Evolutionary conservation across 2,329 filamentous ascomycete genomes (phyloP).

Genomic region (Pezicula carpinea): DNA sequence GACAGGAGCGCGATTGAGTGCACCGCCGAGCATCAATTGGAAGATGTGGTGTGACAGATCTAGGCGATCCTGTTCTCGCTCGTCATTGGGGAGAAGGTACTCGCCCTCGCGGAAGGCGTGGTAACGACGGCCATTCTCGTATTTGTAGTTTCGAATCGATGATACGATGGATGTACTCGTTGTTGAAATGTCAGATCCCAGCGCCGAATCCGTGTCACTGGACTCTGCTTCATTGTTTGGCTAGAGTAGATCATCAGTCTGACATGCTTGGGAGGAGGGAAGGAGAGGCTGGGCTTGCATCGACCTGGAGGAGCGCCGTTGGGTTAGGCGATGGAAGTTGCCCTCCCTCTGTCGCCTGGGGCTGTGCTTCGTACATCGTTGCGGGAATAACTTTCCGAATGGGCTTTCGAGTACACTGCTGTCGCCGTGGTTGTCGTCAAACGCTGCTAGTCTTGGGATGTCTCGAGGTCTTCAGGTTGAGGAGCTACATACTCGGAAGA

Average conservation of each 20-base stretch:
- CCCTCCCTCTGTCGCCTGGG: neutral
- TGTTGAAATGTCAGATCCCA: neutral
- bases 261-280: neutral
- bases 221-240: neutral
- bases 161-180: slow-evolving; percentile 32
- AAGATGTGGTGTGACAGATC: slow-evolving; percentile 11
- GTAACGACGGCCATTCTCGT: slow-evolving; percentile 42
- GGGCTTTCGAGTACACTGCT: too few relatives aligned
- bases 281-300: neutral
- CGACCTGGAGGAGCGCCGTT: neutral
- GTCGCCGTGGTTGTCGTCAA: too few relatives aligned
- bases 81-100: slow-evolving; percentile 8
- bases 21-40: slow-evolving; percentile 5
- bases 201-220: slow-evolving; percentile 1
- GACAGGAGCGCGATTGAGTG: slow-evolving; percentile 12
- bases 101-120: slow-evolving; percentile 37
- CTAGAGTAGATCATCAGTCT: neutral
- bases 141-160: slow-evolving; percentile 38
- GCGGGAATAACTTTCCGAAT: too few relatives aligned
- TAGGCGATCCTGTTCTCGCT: slow-evolving; percentile 13
- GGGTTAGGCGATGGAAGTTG: neutral
- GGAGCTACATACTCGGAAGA: too few relatives aligned
- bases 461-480: too few relatives aligned
- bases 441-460: too few relatives aligned
- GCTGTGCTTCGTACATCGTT: too few relatives aligned